Conservation (phyloP, 176 grass and related monocot genomes). For the Pharus latifolius region DNA sequence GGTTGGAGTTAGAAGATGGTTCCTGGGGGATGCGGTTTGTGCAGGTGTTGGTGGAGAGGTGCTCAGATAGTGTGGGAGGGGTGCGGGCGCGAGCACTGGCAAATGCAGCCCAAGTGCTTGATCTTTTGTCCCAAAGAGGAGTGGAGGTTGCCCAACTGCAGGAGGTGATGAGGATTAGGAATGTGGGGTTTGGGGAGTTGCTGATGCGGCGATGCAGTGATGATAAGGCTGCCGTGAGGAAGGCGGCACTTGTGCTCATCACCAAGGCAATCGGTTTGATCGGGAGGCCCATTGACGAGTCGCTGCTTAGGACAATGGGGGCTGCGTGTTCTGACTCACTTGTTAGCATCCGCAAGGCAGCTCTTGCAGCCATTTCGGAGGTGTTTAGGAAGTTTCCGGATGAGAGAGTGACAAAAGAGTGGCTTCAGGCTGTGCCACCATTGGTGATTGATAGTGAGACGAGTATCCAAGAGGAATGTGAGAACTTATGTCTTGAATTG, state of each 20-base stretch:
- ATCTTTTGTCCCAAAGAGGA: slow-evolving; percentile 39
- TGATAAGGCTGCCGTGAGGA: slow-evolving; percentile 93
- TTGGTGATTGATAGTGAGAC: slow-evolving; percentile 85
- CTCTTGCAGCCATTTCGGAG: slow-evolving; percentile 87
- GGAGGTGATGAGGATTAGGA: slow-evolving; percentile 32
- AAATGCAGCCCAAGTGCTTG: slow-evolving; percentile 58
- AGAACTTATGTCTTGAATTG: slow-evolving; percentile 85
- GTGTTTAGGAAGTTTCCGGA: slow-evolving; percentile 74
- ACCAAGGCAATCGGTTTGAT: slow-evolving; percentile 62
- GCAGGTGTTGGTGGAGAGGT: slow-evolving; percentile 53
- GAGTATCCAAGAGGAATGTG: slow-evolving; percentile 90
- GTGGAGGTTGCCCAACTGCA: slow-evolving; percentile 25
- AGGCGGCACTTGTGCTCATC: slow-evolving; percentile 65
- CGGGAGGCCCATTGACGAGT: slow-evolving; percentile 51
- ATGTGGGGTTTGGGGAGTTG: slow-evolving; percentile 50
- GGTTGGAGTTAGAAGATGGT: slow-evolving; percentile 7
- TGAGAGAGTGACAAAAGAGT: slow-evolving; percentile 60
- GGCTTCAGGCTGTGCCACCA: slow-evolving; percentile 78
- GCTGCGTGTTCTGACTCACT: slow-evolving; percentile 82
- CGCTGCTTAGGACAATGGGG: slow-evolving; percentile 49
- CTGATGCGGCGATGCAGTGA: slow-evolving; percentile 59
- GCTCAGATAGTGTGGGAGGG: slow-evolving; percentile 46
- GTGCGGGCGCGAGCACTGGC: slow-evolving; percentile 66
- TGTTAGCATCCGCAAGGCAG: slow-evolving; percentile 82
- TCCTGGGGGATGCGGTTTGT: slow-evolving; percentile 52